Percentiles rank a stretch among this genome's conserved stretches.
These are phyloP conservation scores for Teunomyces pallodes DNA, from an alignment of 805 yeast genomes.

Conservation along the genomic window DNA sequence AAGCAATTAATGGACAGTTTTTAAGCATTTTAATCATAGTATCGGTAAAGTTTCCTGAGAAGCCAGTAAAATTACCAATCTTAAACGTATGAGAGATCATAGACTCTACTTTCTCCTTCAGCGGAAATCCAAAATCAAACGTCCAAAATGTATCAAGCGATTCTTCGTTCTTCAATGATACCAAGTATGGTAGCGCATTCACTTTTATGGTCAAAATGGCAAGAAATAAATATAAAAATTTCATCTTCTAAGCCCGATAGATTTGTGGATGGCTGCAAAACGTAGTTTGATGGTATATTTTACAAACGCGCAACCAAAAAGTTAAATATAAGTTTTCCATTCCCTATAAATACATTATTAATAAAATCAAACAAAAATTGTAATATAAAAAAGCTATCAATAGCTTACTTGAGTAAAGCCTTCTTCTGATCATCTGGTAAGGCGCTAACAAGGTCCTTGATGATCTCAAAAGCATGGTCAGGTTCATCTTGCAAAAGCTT, in stretches of 20 bases:
- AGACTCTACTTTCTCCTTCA: constrained; percentile 42
- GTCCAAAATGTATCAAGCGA: constrained; percentile 48
- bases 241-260: not conserved
- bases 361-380: constrained; percentile 3
- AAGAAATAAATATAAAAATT: not conserved
- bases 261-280: not conserved
- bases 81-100: constrained; percentile 53
- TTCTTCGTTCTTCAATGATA: constrained; percentile 50
- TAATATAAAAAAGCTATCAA: not conserved
- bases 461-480: constrained; percentile 25
- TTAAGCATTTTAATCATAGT: constrained; percentile 47
- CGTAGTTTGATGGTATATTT: not conserved
- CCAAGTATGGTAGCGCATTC: constrained; percentile 33
- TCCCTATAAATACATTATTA: constrained; percentile 3
- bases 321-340: not conserved
- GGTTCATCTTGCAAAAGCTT: constrained; percentile 42
- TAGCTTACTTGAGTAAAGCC: constrained; percentile 19
- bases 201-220: not conserved
- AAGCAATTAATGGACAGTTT: constrained; percentile 62
- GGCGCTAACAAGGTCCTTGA: constrained; percentile 34
- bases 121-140: constrained; percentile 39
- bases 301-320: not conserved
- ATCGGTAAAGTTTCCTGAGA: constrained; percentile 59
- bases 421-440: constrained; percentile 37
- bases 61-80: constrained; percentile 70